phyloP scores from a whole-genome alignment of 331 rosid species.

The Erythrophleum ivorense region DNA sequence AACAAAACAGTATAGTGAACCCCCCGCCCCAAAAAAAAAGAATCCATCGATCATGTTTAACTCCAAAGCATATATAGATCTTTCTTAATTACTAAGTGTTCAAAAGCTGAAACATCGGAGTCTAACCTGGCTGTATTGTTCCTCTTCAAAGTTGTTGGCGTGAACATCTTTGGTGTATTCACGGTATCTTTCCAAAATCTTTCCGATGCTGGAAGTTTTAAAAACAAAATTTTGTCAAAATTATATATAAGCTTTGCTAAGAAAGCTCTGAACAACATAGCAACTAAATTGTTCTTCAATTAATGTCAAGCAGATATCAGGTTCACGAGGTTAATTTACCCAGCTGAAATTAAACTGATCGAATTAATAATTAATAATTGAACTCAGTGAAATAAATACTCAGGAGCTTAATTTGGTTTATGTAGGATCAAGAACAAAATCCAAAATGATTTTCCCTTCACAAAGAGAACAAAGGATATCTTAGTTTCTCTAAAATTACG shows the following conservation, averaged over 20 bases:
- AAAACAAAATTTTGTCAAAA: background rate
- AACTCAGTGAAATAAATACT: background rate
- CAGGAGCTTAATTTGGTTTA: background rate
- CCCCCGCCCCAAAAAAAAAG: too few species aligned
- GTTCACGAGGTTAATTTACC: background rate
- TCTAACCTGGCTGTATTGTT: conserved; percentile 54
- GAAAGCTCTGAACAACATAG: background rate
- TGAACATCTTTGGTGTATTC: conserved; percentile 33
- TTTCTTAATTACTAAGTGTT: background rate
- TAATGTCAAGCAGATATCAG: background rate
- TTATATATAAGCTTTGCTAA: background rate
- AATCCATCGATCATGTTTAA: too few species aligned
- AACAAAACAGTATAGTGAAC: too few species aligned
- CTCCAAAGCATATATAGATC: too few species aligned
- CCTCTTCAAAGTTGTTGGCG: conserved; percentile 36
- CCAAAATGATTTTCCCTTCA: too few species aligned
- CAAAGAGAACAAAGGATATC: too few species aligned
- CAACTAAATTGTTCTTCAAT: background rate
- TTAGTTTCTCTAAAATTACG: too few species aligned
- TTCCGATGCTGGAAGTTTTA: conserved; percentile 50
- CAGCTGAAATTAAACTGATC: background rate
- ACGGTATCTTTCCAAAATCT: conserved; percentile 47
- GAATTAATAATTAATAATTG: background rate
- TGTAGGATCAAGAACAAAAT: background rate
- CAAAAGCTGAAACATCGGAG: background rate